Evolutionary conservation across 2,329 filamentous ascomycete genomes (phyloP), one percentile per base, ranked within the genome.

Genomic region (Xylariaceae sp.): DNA sequence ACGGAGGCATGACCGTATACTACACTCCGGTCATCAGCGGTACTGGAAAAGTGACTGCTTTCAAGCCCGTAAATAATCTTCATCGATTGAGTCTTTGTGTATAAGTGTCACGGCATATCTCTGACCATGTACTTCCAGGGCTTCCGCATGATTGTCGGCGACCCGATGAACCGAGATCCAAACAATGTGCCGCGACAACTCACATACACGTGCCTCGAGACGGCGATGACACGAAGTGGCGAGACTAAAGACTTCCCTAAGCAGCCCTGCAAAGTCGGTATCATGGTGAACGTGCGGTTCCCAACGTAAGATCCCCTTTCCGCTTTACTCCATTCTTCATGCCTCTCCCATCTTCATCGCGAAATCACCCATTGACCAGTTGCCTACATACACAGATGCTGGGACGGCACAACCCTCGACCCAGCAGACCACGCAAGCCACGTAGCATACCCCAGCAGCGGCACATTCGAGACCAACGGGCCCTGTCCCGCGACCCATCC

Each of bases 211-310:
- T 54, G 52, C 36, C 52, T 54, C 10, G 40, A 49, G 32, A 15
- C 32, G 39, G 33, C 48, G 2, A 39, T 46, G 30, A 54, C 52
- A 12, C 48, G 52, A 33, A 35, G 19, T 7, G 52, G 52, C 31
- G 48, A 54, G 38, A 54, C 52, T 6, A 27, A 31, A 3, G 22
- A 54, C 53, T 66, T 66, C 52, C 80, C 79, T 1, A 71, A 72
- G 53, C 69, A 69, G 53, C 73, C 75, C 38, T 82, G 80, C 59
- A 65, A 70, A 4, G 63, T 72, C 18, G 71, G 77, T 44, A 70
- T 72, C 30, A 73, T 76, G 45, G 70, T 72, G 22, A 75, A 79
- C 50, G 68, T 81, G 33, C 75, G 75, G 57, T 81, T 81, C 57
- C 78, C 77, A 1, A 72, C 72, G 32, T 62, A 31, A 55, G 60